These are phyloP conservation scores for Penicillium diatomitis DNA, from an alignment of 495 filamentous ascomycete species.

Conservation along the genomic window DNA sequence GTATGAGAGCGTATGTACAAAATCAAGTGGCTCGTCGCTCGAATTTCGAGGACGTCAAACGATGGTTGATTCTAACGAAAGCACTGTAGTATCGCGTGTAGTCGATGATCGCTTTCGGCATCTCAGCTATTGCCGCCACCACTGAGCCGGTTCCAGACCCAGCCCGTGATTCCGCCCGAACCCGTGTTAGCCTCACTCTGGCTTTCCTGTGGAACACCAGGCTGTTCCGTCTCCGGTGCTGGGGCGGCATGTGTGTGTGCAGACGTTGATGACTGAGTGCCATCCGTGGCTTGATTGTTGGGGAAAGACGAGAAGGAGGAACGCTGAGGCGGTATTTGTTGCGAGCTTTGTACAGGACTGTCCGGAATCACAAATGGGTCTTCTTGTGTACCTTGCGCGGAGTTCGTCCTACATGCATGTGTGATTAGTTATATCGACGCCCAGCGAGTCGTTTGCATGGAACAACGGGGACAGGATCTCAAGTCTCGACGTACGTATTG, in stretches of 20 bases:
- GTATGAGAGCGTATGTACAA: no score
- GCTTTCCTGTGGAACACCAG: constrained; percentile 6
- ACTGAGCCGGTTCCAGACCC: constrained; percentile 33
- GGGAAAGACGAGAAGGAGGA: constrained; percentile 11
- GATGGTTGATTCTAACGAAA: no score
- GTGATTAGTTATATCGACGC: no score
- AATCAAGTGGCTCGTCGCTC: no score
- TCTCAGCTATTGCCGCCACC: constrained; percentile 11
- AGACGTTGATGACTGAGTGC: constrained; percentile 15
- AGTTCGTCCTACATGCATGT: constrained; percentile 1
- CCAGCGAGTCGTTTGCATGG: no score
- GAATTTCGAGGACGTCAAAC: no score
- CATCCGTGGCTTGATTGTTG: background rate
- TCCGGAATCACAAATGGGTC: constrained; percentile 22
- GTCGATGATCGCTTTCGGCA: background rate
- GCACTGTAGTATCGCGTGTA: no score
- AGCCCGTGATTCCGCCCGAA: constrained; percentile 25
- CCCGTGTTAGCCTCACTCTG: constrained; percentile 2
- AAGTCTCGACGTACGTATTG: constrained; percentile 15
- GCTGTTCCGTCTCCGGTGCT: constrained; percentile 1
- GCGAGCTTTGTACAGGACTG: constrained; percentile 16
- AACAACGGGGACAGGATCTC: background rate
- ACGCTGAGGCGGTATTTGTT: constrained; percentile 6
- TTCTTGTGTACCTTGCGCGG: constrained; percentile 21
- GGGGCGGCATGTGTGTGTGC: constrained; percentile 3